Evolutionary conservation across 1,139 yeast genomes (phyloP).

Genomic region (Yamadazyma trypodendri): DNA sequence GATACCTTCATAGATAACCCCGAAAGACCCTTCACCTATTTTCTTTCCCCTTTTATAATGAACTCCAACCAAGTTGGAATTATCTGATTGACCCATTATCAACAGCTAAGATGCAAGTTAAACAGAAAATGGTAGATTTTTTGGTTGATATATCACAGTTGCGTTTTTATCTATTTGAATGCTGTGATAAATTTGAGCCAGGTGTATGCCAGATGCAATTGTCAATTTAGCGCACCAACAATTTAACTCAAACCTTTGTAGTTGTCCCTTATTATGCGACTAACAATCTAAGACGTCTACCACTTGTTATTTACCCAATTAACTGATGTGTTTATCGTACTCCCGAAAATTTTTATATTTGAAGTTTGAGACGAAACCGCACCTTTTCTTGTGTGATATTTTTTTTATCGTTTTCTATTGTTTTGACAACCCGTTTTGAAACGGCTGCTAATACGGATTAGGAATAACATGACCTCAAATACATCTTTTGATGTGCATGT

Average conservation of each 20-base stretch:
- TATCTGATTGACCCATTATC: conserved; percentile 13
- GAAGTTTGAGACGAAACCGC: conserved; percentile 6
- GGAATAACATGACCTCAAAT: background rate
- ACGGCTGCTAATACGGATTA: background rate
- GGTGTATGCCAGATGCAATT: too few relatives aligned
- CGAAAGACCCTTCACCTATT: conserved; percentile 98
- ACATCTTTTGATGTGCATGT: background rate
- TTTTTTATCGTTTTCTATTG: conserved; percentile 2
- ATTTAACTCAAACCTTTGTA: too few relatives aligned
- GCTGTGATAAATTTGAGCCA: too few relatives aligned
- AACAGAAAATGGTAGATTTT: background rate
- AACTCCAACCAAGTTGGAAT: conserved; percentile 48
- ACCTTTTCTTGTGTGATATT: background rate
- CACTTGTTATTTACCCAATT: background rate
- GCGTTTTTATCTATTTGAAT: too few relatives aligned
- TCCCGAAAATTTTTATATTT: conserved; percentile 3
- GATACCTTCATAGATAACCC: conserved; percentile 93
- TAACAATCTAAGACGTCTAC: too few relatives aligned
- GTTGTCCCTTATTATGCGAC: too few relatives aligned
- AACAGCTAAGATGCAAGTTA: background rate
- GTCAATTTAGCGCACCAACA: too few relatives aligned
- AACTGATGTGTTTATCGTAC: background rate
- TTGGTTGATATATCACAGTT: background rate
- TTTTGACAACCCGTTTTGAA: conserved; percentile 3
- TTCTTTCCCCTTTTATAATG: conserved; percentile 96